Base-by-base conservation (phyloP, 768 basidiomycete genomes). In the Pleurotus eryngii region DNA sequence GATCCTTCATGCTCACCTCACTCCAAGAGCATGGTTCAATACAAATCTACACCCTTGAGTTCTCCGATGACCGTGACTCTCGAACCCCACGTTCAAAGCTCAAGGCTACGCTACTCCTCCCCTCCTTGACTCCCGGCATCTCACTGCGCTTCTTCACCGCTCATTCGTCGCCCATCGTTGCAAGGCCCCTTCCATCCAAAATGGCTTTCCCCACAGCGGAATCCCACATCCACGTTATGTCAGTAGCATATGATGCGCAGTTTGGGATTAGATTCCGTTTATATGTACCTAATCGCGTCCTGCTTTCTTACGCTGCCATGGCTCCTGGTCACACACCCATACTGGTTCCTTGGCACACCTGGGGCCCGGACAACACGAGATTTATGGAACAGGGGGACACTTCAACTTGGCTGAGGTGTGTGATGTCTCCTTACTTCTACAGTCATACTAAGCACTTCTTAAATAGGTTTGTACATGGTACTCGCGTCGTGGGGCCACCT, bases 1-100 rank as follows among this genome's bases (percentile, higher is more conserved):
- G 76, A 2, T 71, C 79, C 9, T 77, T 74, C 64, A 71, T 79
- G 57, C 55, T 83, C 14, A 78, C 82, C 7, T 67, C 68, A 11
- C 58, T 60, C 4, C 37, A 54, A 4, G 65, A 63, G 4, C 40
- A 46, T 4, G 83, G 83, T 4, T 57, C 72, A 1, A 70, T 84
- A 55, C 65, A 76, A 17, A 58, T 85, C 8, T 84, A 74, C 57
- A 65, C 72, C 0, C 79, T 83, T n/a, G 63, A 65, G 6, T 63
- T 62, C 26, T 35, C 30, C 30, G 8, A 35, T 11, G 30, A 30
- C 27, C 7, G 5, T 30, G 47, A 35, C 51, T 49, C 14, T 46
- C 22, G 4, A 22, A 45, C n/a, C 51, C 30, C 30, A 35, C 9
- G 14, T 17, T 42, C 51, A 3, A 14, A 53, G 3, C 58, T 57